These are phyloP conservation scores for Bacterosira constricta DNA, from an alignment of 108 stramenopile species.

Conservation along the genomic window DNA sequence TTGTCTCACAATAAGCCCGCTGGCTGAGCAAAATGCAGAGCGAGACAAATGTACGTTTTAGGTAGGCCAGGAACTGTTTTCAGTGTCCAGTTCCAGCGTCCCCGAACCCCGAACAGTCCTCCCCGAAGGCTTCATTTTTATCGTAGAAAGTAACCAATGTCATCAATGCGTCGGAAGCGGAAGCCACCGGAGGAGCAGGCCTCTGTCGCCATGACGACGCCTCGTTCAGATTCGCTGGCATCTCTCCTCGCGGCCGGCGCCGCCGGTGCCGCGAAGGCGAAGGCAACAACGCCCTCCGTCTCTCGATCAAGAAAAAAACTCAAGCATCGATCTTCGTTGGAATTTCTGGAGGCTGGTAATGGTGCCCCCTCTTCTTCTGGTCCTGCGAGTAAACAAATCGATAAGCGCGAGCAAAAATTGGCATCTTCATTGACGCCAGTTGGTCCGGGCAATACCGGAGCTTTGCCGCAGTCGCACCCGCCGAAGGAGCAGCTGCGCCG, in stretches of 20 bases:
- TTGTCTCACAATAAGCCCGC: too few species aligned
- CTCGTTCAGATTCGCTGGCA: conserved; percentile 10
- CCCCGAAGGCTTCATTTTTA: too few species aligned
- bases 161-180: conserved; percentile 3
- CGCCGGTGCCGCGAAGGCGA: not conserved
- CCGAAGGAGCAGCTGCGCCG: conserved; percentile 4
- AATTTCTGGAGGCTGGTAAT: not conserved
- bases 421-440: too few species aligned
- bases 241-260: not conserved
- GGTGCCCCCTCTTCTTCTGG: not conserved
- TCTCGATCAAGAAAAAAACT: conserved; percentile 8
- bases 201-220: not conserved
- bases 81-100: too few species aligned
- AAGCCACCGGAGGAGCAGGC: not conserved
- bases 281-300: not conserved
- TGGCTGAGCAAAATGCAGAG: too few species aligned
- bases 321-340: conserved; percentile 6
- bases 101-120: too few species aligned
- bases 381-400: not conserved
- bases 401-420: not conserved
- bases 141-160: not conserved
- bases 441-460: not conserved
- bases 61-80: too few species aligned
- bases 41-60: too few species aligned
- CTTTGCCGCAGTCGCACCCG: not conserved